Evolutionary conservation across 495 filamentous ascomycete species (phyloP), one percentile per base, ranked within the genome.

Genomic region (Hypoxylon subgilvum): DNA sequence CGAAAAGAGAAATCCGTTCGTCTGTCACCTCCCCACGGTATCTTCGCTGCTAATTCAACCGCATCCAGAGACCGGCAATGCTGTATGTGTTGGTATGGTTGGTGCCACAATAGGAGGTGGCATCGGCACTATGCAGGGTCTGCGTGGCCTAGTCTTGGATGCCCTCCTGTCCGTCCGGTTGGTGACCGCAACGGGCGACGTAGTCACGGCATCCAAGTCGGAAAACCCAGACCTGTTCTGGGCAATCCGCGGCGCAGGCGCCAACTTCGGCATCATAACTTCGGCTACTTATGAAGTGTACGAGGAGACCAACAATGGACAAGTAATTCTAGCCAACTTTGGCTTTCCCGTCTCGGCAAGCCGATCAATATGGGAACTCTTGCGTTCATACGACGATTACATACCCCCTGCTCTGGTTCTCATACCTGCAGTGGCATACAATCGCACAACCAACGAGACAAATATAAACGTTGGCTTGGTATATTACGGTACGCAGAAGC

Each of bases 181-280:
- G 7, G 60, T 78, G 2, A 72, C 69, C 1, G 70, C 65, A 3
- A 31, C 52, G 0, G 76, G 76, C 0, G 48, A 58, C 0, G 14
- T 76, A 6, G 27, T 79, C 6, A 67, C 39, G 6, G 75, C 62
- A 6, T 78, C 76, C 0, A 25, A 51, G 8, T 61, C 28, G 1
- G 31, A 71, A 39, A 69, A 80, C 28, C 21, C 69, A 0, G 77
- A 82, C 8, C 68, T 82, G 3, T 82, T 71, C 38, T 76, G 67
- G 66, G 72, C 47, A 2, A 38, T 77, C 12, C 54, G 69, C 4
- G 74, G 74, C 14, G 79, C 79, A 6, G 80, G 79, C 9, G 57
- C 62, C 21, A 77, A 76, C 41, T 81, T 78, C 36, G 80, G 80
- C 6, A 57, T 81, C 21, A 71, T 80, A 1, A 73, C 67, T 3